Base-by-base conservation (phyloP, 108 stramenopile species). In the Cyclotella kingstonii region DNA sequence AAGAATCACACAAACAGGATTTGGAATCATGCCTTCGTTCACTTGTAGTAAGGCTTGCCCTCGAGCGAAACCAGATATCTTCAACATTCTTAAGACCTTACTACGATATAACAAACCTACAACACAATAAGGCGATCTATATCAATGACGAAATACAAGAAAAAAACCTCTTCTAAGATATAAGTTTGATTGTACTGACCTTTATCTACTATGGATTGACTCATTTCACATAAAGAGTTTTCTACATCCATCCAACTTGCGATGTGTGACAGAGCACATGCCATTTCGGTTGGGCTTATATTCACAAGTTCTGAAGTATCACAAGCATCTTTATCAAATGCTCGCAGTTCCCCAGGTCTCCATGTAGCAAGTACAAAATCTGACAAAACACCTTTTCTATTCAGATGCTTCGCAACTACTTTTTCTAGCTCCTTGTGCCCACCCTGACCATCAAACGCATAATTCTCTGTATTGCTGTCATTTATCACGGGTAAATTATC, bases 221-320 rank as follows among this genome's bases (percentile, higher is more conserved):
- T 30, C 10, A 39, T 18, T 33, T 36, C 43, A 28, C 47, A 55
- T 10, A 77, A 41, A 14, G 73, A 50, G 2, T 33, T 18, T 45
- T 48, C 47, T 1, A 81, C 80, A 17, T 86, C 83, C 42, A 76
- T 54, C 89, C 89, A 90, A 25, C 67, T 64, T 21, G 84, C 68
- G 60, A 90, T 71, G 47, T 90, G 89, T 26, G 89, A 90, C 8
- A 87, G 53, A 19, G 86, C 81, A 78, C 86, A 87, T 10, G 84
- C 86, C 40, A 70, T 72, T 52, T 90, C 89, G 26, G 70, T 82
- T 6, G 64, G 49, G 25, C 78, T 85, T 12, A 69, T 70, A 15
- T 48, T 42, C n/a, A 84, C 84, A 34, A 70, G 44, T 11, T 63
- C 60, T 7, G 73, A 81, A 34, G 66, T 68, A 28, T 68, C 66